Percentiles rank a stretch among this genome's conserved stretches.
Evolutionary conservation across 2,329 filamentous ascomycete species (phyloP).

Genomic region (Trichophyton schoenleinii): DNA sequence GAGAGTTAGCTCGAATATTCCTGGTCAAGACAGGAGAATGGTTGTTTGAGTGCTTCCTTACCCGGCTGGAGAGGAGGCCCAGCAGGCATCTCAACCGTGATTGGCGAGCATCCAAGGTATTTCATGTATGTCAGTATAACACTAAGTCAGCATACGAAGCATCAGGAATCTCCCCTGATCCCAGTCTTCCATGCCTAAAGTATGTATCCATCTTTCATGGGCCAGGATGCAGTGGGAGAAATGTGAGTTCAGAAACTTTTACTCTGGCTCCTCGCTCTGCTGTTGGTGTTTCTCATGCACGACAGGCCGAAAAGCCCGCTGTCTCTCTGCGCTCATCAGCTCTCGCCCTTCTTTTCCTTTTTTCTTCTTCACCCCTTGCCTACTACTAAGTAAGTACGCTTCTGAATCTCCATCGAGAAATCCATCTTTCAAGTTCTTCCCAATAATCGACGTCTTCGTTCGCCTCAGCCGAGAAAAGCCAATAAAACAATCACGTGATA

Average conservation of each 20-base stretch:
- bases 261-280: neutral
- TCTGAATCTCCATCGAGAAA: no score
- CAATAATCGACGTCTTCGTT: no score
- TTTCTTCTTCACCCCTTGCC: neutral
- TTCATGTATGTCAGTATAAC: neutral
- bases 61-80: no score
- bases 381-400: neutral
- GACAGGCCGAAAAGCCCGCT: neutral
- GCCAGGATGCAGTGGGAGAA: neutral
- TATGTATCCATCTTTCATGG: neutral
- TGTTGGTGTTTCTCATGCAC: neutral
- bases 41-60: no score
- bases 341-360: neutral
- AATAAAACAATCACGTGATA: no score
- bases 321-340: neutral
- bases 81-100: neutral
- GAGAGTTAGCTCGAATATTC: neutral
- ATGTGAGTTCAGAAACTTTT: slow-evolving; percentile 1
- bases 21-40: neutral
- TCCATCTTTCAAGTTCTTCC: neutral
- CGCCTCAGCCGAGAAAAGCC: no score
- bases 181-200: neutral
- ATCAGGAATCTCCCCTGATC: neutral
- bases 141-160: neutral
- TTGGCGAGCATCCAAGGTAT: neutral